phyloP scores from a whole-genome alignment of 179 eudicot genomes.

The Nepenthes alata region DNA sequence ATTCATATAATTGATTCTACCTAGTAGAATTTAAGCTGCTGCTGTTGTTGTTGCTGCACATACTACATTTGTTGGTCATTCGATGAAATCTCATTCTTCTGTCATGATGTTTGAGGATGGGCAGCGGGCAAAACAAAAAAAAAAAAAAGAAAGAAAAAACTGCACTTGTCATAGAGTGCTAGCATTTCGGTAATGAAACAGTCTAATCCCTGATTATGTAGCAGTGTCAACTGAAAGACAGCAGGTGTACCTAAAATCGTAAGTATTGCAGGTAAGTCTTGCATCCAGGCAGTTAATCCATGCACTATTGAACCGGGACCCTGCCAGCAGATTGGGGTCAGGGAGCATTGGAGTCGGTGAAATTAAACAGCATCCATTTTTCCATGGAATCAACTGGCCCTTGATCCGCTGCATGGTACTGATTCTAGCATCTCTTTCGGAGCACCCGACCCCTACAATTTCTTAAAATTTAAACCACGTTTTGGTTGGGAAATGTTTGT shows the following conservation, averaged over 20 bases:
- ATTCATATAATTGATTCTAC: no score
- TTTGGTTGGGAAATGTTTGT: not conserved
- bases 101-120: no score
- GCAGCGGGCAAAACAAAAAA: no score
- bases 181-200: not conserved
- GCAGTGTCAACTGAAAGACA: not conserved
- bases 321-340: constrained; percentile 72
- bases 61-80: no score
- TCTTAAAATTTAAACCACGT: no score
- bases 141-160: no score
- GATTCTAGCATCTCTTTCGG: constrained; percentile 1
- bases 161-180: not conserved
- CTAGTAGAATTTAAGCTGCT: no score
- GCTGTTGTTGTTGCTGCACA: no score
- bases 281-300: constrained; percentile 82
- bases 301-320: constrained; percentile 71
- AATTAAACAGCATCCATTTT: constrained; percentile 76
- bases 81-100: no score
- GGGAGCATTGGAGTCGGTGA: constrained; percentile 54
- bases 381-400: constrained; percentile 88
- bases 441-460: no score
- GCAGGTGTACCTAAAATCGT: not conserved
- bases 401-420: constrained; percentile 90
- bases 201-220: not conserved
- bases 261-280: constrained; percentile 54